Conservation (phyloP, 140 eudicot genomes). For the Erigeron philadelphicus region DNA sequence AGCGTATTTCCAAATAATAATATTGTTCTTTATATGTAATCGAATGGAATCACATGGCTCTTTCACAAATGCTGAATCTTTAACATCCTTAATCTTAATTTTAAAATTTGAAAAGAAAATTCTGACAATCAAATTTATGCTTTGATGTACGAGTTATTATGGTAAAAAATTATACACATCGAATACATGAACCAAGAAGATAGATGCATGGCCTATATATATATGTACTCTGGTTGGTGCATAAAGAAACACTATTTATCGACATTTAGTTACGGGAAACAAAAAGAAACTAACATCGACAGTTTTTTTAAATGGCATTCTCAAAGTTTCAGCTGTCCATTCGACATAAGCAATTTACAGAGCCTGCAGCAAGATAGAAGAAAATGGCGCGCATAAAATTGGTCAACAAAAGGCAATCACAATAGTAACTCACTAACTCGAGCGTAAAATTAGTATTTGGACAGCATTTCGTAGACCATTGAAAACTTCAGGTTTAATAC, state of each 20-base stretch:
- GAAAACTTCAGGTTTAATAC: neutral
- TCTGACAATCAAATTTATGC: no score
- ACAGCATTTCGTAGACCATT: no score
- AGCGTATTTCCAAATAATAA: neutral
- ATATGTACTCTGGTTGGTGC: neutral
- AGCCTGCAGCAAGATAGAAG: neutral
- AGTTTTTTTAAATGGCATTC: neutral
- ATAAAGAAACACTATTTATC: neutral
- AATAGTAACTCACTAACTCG: conserved; percentile 1
- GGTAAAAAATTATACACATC: no score
- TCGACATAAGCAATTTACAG: neutral
- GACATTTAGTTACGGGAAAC: neutral
- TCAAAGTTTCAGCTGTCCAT: neutral
- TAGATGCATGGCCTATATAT: neutral
- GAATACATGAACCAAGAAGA: neutral
- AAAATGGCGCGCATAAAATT: neutral
- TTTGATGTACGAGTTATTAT: no score
- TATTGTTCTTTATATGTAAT: no score
- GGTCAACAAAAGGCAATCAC: neutral
- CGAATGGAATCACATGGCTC: no score
- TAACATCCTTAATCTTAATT: no score
- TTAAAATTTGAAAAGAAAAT: no score
- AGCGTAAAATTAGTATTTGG: neutral
- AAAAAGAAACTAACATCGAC: neutral
- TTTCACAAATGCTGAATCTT: no score